These are phyloP conservation scores for Senecio squalidus DNA, from an alignment of 140 eudicot genomes.

Conservation along the genomic window DNA sequence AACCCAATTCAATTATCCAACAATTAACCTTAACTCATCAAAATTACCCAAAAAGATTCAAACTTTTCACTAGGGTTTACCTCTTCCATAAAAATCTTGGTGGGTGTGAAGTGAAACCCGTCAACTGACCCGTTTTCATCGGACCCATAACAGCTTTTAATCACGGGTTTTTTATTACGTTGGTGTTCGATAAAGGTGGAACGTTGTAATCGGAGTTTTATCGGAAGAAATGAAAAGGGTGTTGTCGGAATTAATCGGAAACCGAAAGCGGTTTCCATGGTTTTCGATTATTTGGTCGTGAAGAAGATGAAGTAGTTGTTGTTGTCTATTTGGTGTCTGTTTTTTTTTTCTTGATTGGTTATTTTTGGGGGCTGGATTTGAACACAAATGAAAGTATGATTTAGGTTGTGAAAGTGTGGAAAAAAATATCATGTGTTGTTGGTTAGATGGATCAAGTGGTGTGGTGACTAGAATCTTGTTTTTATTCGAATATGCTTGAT, in stretches of 20 bases:
- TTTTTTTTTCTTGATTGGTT: slow-evolving; percentile 5
- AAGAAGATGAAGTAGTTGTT: slow-evolving; percentile 17
- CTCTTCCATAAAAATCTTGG: slow-evolving; percentile 69
- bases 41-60: background rate
- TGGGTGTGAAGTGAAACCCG: slow-evolving; percentile 42
- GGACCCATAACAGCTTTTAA: slow-evolving; percentile 45
- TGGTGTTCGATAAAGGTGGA: slow-evolving; percentile 24
- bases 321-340: slow-evolving; percentile 12
- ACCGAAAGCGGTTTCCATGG: slow-evolving; percentile 67
- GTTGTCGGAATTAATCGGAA: slow-evolving; percentile 41
- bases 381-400: background rate
- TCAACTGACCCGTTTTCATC: slow-evolving; percentile 38
- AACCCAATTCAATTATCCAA: background rate
- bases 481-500: slow-evolving; percentile 14
- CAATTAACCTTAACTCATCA: background rate
- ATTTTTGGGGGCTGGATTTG: slow-evolving; percentile 2
- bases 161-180: slow-evolving; percentile 21
- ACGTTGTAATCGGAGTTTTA: slow-evolving; percentile 14
- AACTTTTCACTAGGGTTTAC: slow-evolving; percentile 19
- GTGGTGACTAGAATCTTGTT: slow-evolving; percentile 16
- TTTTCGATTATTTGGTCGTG: slow-evolving; percentile 4
- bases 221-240: slow-evolving; percentile 34
- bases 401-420: slow-evolving; percentile 1
- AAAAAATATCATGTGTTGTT: background rate
- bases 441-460: slow-evolving; percentile 4